Conservation (phyloP, 768 basidiomycete species). For the Amanita pseudoporphyria region DNA sequence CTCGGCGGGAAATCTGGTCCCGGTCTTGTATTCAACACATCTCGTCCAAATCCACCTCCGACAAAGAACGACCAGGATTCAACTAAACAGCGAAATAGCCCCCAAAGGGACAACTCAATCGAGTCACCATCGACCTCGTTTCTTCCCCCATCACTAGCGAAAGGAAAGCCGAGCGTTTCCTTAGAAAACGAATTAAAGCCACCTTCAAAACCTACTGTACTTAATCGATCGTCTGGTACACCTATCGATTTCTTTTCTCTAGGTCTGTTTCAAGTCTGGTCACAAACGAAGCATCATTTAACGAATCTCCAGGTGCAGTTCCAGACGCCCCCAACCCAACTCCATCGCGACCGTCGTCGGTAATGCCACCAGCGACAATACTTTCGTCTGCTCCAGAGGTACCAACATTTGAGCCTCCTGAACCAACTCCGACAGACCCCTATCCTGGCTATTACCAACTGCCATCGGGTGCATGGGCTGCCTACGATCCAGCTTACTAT, state of each 20-base stretch:
- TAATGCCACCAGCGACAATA: constrained; percentile 15
- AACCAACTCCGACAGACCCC: constrained; percentile 63
- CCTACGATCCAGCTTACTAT: constrained; percentile 65
- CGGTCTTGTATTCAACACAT: constrained; percentile 48
- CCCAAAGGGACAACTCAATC: constrained; percentile 4
- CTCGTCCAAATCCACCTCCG: constrained; percentile 11
- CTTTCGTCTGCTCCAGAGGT: constrained; percentile 62
- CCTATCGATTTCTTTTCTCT: constrained; percentile 63
- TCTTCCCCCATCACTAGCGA: constrained; percentile 47
- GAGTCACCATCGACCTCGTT: constrained; percentile 35
- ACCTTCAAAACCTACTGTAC: constrained; percentile 11
- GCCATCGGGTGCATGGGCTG: constrained; percentile 73
- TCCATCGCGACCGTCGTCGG: constrained; percentile 16
- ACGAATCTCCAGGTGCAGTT: constrained; percentile 7
- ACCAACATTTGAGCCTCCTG: constrained; percentile 60
- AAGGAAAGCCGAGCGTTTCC: constrained; percentile 51
- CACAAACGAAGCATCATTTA: not conserved
- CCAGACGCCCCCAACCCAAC: constrained; percentile 9
- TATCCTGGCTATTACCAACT: constrained; percentile 86
- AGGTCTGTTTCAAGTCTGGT: constrained; percentile 28
- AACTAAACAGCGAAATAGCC: constrained; percentile 16
- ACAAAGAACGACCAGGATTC: constrained; percentile 7
- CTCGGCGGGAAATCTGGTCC: constrained; percentile 57
- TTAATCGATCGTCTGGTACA: constrained; percentile 17
- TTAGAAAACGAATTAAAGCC: constrained; percentile 28